Evolutionary conservation across 768 basidiomycete genomes (phyloP).

Genomic region (Termitomyces sp.): DNA sequence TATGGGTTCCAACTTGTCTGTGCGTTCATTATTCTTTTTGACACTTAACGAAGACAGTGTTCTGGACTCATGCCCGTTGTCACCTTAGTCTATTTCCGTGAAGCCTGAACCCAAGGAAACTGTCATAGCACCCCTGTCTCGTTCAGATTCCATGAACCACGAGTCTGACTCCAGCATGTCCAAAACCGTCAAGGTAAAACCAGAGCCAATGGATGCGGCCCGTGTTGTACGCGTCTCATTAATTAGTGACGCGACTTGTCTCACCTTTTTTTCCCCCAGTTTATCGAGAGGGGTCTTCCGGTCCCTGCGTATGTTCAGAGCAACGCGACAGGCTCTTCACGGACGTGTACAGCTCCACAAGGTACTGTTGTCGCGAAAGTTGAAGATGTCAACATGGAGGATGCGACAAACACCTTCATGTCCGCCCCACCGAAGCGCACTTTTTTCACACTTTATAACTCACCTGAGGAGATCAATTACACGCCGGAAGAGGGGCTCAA

Average conservation of each 20-base stretch:
- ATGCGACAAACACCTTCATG: constrained; percentile 7
- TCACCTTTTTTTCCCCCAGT: constrained; percentile 13
- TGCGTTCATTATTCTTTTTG: constrained; percentile 2
- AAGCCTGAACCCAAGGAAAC: constrained; percentile 20
- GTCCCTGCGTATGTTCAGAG: constrained; percentile 21
- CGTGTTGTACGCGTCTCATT: constrained; percentile 23
- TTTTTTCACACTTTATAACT: constrained; percentile 35
- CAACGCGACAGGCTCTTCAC: constrained; percentile 3
- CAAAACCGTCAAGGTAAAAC: constrained; percentile 24
- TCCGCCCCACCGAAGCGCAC: constrained; percentile 14
- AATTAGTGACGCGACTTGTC: constrained; percentile 1
- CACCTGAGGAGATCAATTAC: constrained; percentile 45
- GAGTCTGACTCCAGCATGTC: constrained; percentile 4
- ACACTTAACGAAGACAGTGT: not conserved
- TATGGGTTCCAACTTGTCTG: constrained; percentile 12
- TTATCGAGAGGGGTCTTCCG: constrained; percentile 26
- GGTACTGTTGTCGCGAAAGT: not conserved
- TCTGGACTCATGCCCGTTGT: not conserved
- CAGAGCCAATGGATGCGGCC: constrained; percentile 28
- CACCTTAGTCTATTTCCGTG: constrained; percentile 12
- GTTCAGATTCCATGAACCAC: constrained; percentile 11
- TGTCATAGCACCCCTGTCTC: constrained; percentile 12
- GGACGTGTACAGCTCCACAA: not conserved
- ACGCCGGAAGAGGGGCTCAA: constrained; percentile 48
- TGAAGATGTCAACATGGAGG: constrained; percentile 17